phyloP scores from a whole-genome alignment of 2,329 filamentous ascomycete species.

The Dendrostoma leiphaemia region DNA sequence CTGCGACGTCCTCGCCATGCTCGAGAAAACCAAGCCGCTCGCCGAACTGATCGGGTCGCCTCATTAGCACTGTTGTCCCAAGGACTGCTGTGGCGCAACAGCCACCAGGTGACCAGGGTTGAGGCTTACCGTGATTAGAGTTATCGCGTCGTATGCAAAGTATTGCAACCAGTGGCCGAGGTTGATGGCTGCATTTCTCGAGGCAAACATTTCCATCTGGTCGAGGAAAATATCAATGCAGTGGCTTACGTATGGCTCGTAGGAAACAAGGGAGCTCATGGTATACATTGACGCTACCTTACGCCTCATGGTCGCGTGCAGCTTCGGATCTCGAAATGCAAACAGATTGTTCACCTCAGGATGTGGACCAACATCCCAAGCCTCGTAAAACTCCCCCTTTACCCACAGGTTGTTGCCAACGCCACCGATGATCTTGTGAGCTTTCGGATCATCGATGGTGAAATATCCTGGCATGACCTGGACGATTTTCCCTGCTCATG shows the following conservation, averaged over 20 bases:
- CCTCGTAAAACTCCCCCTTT: conserved; percentile 2
- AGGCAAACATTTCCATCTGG: conserved; percentile 35
- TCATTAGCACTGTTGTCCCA: conserved; percentile 59
- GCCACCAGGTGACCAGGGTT: neutral
- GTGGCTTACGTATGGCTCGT: conserved; percentile 47
- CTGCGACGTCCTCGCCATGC: conserved; percentile 40
- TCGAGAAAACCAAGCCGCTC: conserved; percentile 43
- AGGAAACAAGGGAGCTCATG: conserved; percentile 45
- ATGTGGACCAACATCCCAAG: neutral
- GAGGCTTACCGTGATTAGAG: conserved; percentile 38
- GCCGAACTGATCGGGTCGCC: too few relatives aligned
- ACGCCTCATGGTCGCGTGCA: conserved; percentile 36
- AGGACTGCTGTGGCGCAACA: neutral
- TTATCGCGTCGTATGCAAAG: conserved; percentile 51
- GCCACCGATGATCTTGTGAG: conserved; percentile 6
- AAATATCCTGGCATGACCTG: conserved; percentile 8
- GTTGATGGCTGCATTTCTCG: conserved; percentile 30
- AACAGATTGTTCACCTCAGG: conserved; percentile 26
- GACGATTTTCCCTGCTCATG: conserved; percentile 12
- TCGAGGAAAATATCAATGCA: conserved; percentile 40
- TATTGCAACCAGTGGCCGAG: conserved; percentile 42
- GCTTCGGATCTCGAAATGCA: conserved; percentile 29
- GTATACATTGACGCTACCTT: conserved; percentile 43
- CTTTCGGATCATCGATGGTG: conserved; percentile 6
- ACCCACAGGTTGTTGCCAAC: neutral